A percentile compares a stretch with the other conserved stretches of the same genome.
These are phyloP conservation scores for Thuidium tamariscinum DNA, from an alignment of 225 moss, liverwort and hornwort genomes.

Conservation along the genomic window DNA sequence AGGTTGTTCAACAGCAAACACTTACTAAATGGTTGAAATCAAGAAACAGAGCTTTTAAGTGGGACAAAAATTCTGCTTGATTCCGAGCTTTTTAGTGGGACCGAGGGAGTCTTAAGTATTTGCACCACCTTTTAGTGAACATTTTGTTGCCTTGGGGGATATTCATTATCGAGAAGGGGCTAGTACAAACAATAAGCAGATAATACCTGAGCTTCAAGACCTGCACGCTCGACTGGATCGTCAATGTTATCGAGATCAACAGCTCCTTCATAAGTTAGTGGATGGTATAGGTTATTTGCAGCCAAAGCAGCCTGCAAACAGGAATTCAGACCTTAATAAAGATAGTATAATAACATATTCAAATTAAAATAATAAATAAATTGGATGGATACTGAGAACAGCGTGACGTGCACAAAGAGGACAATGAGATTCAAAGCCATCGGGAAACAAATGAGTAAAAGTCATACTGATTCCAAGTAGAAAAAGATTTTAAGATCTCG, in stretches of 20 bases:
- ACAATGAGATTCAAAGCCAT: not conserved
- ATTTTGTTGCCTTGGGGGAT: not conserved
- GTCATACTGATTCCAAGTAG: not conserved
- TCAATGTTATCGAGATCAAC: constrained; percentile 85
- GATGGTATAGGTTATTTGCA: constrained; percentile 83
- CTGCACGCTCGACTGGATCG: constrained; percentile 81
- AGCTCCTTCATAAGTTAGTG: constrained; percentile 95
- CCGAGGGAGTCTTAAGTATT: not conserved
- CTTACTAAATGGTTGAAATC: too few relatives aligned
- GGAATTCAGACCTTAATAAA: not conserved
- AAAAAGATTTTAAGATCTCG: not conserved
- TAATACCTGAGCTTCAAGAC: constrained; percentile 92
- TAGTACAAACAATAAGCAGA: not conserved
- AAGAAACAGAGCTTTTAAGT: too few relatives aligned
- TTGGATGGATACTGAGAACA: not conserved
- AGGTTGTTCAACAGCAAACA: too few relatives aligned
- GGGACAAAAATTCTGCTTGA: too few relatives aligned
- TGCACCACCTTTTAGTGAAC: not conserved
- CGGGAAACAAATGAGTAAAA: not conserved
- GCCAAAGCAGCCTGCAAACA: constrained; percentile 76
- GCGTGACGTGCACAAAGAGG: not conserved
- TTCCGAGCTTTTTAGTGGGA: too few relatives aligned
- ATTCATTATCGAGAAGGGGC: not conserved
- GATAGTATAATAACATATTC: not conserved
- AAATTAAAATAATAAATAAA: not conserved